Evolutionary conservation across 345 rosid genomes (phyloP).

Genomic region (Chamaenerion angustifolium): DNA sequence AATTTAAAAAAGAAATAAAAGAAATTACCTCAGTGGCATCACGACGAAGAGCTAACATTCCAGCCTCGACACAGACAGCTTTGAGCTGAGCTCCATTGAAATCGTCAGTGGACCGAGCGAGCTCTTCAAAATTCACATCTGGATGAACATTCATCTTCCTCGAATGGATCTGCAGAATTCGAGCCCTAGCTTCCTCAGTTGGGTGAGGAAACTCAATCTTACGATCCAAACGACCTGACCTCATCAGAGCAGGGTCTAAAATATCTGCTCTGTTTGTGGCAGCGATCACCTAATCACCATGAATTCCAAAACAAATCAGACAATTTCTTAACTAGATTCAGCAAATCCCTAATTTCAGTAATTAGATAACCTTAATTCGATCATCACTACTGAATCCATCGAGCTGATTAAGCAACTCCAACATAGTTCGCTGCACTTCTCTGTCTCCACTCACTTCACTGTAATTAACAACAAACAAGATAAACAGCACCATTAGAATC

Average conservation of each 20-base stretch:
- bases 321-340: too few species aligned
- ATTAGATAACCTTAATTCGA: slow-evolving; percentile 56
- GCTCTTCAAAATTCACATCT: slow-evolving; percentile 94
- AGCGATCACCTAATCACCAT: slow-evolving; percentile 63
- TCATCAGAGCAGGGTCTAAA: slow-evolving; percentile 98
- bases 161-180: slow-evolving; percentile 82
- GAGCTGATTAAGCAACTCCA: slow-evolving; percentile 94
- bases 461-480: slow-evolving; percentile 10
- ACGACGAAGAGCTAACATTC: slow-evolving; percentile 97
- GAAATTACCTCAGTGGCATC: slow-evolving; percentile 96
- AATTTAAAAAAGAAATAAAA: not conserved
- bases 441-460: slow-evolving; percentile 99
- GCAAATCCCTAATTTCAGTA: too few species aligned
- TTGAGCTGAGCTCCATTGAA: slow-evolving; percentile 95
- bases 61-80: slow-evolving; percentile 99
- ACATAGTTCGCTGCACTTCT: slow-evolving; percentile 98
- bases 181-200: slow-evolving; percentile 95
- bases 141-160: slow-evolving; percentile 96
- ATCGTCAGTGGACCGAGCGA: slow-evolving; percentile 93
- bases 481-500: not conserved
- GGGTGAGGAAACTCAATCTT: slow-evolving; percentile 99
- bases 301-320: not conserved
- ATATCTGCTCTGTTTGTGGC: slow-evolving; percentile 99
- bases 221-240: slow-evolving; percentile 95
- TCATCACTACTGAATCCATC: slow-evolving; percentile 99